A percentile compares a stretch with the other conserved stretches of the same genome.
phyloP scores from a whole-genome alignment of 306 rosid species.

The Quercus engelmannii region DNA sequence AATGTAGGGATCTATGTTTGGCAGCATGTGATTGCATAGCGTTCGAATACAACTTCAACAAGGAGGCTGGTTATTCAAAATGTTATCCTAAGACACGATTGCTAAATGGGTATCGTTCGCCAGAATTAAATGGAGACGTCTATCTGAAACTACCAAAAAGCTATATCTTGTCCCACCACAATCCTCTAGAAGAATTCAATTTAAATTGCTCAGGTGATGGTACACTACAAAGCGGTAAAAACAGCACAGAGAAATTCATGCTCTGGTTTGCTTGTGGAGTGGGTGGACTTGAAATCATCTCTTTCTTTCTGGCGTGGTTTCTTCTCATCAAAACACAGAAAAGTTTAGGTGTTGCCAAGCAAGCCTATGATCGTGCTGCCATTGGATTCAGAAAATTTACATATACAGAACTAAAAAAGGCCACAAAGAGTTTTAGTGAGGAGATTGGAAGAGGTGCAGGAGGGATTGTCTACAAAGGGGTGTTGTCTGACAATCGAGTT shows the following conservation, averaged over 20 bases:
- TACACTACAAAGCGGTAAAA: background rate
- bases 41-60: background rate
- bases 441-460: slow-evolving; percentile 65
- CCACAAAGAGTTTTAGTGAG: slow-evolving; percentile 38
- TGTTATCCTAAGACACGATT: slow-evolving; percentile 29
- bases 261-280: slow-evolving; percentile 17
- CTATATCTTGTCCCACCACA: background rate
- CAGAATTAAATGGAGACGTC: background rate
- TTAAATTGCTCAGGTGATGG: slow-evolving; percentile 5
- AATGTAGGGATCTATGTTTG: slow-evolving; percentile 29
- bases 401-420: slow-evolving; percentile 45
- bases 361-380: slow-evolving; percentile 30
- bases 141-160: slow-evolving; percentile 25
- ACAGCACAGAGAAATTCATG: background rate
- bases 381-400: slow-evolving; percentile 49
- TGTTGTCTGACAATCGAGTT: slow-evolving; percentile 36
- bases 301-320: slow-evolving; percentile 9
- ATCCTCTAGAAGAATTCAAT: background rate
- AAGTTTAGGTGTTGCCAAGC: background rate
- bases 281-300: slow-evolving; percentile 27
- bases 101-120: slow-evolving; percentile 21
- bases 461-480: slow-evolving; percentile 58
- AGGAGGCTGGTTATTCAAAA: background rate
- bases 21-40: slow-evolving; percentile 19
- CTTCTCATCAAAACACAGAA: background rate